Conservation (phyloP, 2,329 filamentous ascomycete genomes). For the Tolypocladium capitatum region DNA sequence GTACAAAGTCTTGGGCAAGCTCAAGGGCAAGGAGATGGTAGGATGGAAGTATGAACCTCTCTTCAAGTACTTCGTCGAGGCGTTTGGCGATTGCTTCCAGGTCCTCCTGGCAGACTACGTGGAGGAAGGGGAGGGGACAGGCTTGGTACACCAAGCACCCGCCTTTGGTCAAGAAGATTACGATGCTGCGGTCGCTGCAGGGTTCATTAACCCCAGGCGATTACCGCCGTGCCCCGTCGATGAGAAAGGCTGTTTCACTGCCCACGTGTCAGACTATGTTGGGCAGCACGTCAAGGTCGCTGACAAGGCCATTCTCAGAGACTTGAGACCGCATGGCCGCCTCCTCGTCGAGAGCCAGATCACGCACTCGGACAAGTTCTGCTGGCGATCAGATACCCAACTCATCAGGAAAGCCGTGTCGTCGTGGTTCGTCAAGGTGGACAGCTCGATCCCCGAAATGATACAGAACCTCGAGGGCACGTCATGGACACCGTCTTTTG, state of each 20-base stretch:
- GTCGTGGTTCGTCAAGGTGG: conserved; percentile 88
- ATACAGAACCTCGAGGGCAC: conserved; percentile 76
- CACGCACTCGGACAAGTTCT: conserved; percentile 86
- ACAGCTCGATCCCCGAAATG: conserved; percentile 76
- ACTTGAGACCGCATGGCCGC: conserved; percentile 64
- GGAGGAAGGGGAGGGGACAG: conserved; percentile 78
- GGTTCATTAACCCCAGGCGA: conserved; percentile 63
- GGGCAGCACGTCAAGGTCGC: conserved; percentile 85
- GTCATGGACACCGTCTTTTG: conserved; percentile 81
- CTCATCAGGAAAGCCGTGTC: conserved; percentile 90
- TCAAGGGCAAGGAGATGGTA: conserved; percentile 72
- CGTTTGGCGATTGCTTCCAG: conserved; percentile 79
- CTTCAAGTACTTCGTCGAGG: conserved; percentile 79
- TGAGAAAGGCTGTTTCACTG: conserved; percentile 65
- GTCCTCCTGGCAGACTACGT: conserved; percentile 79
- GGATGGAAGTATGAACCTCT: conserved; percentile 82
- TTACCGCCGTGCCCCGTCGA: conserved; percentile 83
- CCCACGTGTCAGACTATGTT: conserved; percentile 63
- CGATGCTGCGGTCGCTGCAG: conserved; percentile 60
- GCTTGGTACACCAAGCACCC: conserved; percentile 86
- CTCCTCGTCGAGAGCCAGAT: conserved; percentile 77
- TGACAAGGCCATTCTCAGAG: conserved; percentile 85
- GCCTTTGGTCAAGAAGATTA: conserved; percentile 97
- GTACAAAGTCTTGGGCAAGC: conserved; percentile 65
- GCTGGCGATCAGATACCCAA: conserved; percentile 83